phyloP scores from a whole-genome alignment of 148 eudicot genomes.

The Euryodendron excelsum region DNA sequence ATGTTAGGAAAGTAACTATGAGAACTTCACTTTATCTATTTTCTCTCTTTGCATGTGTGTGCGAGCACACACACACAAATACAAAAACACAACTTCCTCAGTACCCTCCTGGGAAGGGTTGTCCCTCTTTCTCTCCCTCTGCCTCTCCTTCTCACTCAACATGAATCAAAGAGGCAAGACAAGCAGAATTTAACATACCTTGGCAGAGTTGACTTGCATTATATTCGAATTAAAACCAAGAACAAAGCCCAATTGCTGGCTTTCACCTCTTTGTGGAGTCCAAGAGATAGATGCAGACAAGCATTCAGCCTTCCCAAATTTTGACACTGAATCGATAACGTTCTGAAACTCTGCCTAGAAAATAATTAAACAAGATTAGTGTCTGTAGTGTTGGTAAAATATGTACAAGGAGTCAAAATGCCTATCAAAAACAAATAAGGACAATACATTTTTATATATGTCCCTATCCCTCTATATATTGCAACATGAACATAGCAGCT shows the following conservation, averaged over 20 bases:
- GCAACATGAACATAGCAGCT: background rate
- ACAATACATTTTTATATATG: background rate
- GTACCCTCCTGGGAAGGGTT: background rate
- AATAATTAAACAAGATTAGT: background rate
- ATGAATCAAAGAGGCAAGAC: background rate
- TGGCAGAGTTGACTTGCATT: slow-evolving; percentile 65
- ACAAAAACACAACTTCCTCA: background rate
- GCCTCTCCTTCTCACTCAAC: background rate
- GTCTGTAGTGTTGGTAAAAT: background rate
- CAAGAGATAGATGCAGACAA: slow-evolving; percentile 82
- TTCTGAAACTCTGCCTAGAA: slow-evolving; percentile 91
- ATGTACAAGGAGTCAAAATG: background rate
- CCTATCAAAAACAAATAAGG: background rate
- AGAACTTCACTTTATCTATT: background rate
- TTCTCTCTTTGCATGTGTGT: background rate
- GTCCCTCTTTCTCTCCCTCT: background rate
- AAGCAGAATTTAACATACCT: slow-evolving; percentile 39
- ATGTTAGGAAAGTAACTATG: background rate
- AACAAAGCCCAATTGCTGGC: slow-evolving; percentile 80
- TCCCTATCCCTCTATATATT: background rate
- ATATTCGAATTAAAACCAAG: slow-evolving; percentile 75
- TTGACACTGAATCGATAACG: slow-evolving; percentile 72
- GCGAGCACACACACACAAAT: background rate
- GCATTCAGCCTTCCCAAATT: slow-evolving; percentile 66
- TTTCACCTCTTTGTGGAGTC: slow-evolving; percentile 71